Conservation (phyloP, 805 yeast genomes). For the Groenewaldozyma salmanticensis region DNA sequence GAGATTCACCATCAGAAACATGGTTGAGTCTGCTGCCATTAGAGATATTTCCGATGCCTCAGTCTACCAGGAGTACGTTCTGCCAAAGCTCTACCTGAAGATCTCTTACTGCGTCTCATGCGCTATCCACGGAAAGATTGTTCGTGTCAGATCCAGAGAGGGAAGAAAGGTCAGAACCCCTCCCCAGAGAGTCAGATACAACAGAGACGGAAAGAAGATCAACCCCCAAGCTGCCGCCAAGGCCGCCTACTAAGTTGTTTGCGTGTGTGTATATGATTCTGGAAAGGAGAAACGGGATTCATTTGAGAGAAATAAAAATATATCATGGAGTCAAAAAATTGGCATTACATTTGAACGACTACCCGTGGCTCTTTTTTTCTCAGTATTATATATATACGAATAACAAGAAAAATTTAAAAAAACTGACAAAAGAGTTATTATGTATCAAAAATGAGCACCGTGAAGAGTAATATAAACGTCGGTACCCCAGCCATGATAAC, state of each 20-base stretch:
- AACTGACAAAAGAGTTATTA: no score
- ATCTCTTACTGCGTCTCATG: conserved; percentile 99
- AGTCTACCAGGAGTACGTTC: conserved; percentile 97
- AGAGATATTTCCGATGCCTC: conserved; percentile 99
- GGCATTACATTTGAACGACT: no score
- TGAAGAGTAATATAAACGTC: conserved; percentile 49
- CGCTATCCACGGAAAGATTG: conserved; percentile 99
- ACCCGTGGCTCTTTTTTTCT: neutral
- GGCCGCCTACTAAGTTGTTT: conserved; percentile 48
- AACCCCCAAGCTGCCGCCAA: conserved; percentile 97
- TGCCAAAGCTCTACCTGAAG: conserved; percentile 99
- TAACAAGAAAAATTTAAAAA: no score
- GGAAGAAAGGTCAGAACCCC: conserved; percentile 99
- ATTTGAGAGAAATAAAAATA: no score
- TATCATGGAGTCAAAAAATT: no score
- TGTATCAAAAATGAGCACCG: conserved; percentile 8
- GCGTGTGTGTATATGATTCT: neutral
- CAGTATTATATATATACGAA: neutral
- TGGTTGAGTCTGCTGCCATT: conserved; percentile 99
- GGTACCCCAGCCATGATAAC: conserved; percentile 69
- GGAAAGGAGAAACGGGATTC: no score
- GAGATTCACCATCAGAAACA: conserved; percentile 99
- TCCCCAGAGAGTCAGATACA: conserved; percentile 98
- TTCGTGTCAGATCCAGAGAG: conserved; percentile 98
- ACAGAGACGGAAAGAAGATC: conserved; percentile 84